phyloP scores from a whole-genome alignment of 306 rosid genomes.

The Cucumis hystrix region DNA sequence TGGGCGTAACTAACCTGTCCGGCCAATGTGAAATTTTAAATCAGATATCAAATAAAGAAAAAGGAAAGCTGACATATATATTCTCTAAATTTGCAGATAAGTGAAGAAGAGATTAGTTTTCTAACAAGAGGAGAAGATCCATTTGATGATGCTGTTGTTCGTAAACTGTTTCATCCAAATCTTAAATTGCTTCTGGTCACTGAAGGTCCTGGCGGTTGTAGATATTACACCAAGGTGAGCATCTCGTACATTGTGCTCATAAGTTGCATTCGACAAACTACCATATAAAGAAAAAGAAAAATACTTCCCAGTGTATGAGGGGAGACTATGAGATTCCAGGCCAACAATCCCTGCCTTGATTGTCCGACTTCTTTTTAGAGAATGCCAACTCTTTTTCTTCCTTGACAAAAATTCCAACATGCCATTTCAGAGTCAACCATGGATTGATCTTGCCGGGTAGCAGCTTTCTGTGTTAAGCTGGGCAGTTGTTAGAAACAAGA shows the following conservation, averaged over 20 bases:
- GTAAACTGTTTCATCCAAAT: constrained; percentile 67
- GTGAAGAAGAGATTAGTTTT: constrained; percentile 84
- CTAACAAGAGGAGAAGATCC: constrained; percentile 82
- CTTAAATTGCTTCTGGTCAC: constrained; percentile 87
- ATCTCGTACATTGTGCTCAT: constrained; percentile 7
- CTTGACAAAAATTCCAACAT: no score
- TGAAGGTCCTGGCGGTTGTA: constrained; percentile 88
- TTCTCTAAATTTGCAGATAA: constrained; percentile 35
- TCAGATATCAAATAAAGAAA: neutral
- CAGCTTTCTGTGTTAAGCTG: no score
- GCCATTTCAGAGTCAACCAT: no score
- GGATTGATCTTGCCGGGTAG: no score
- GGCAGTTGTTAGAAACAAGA: neutral
- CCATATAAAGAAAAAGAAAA: neutral
- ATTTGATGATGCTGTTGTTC: constrained; percentile 67
- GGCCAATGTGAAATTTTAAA: neutral
- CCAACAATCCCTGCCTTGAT: no score
- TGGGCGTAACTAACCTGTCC: neutral
- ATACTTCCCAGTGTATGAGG: no score
- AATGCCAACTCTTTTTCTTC: no score
- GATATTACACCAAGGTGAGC: constrained; percentile 85
- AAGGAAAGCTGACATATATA: neutral
- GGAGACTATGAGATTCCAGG: no score
- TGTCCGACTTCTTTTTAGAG: no score
- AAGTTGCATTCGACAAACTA: neutral